Base-by-base conservation (phyloP, 169 alveolate species). In the Plasmodium blacklocki region DNA sequence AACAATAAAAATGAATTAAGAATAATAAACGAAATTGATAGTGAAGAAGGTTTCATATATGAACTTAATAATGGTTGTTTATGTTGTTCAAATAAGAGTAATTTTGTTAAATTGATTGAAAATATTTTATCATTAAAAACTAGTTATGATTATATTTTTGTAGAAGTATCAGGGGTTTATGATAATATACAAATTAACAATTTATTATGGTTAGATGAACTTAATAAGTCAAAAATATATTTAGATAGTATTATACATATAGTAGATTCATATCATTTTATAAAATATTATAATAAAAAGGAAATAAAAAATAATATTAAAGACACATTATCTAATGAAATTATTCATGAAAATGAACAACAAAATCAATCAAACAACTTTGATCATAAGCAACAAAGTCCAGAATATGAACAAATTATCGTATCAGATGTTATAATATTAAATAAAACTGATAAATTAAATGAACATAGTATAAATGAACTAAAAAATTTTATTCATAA, bases 81-180 rank as follows among this genome's bases (percentile, higher is more conserved):
- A 56, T 86, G 92, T 54, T 86, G 92, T 32, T 86, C 92, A 8
- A 86, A 86, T 62, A 86, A 86, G 19, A 86, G 92, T 43, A 86
- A 86, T 74, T 72, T 86, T 49, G 92, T 86, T 3, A 72, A 70
- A 43, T 49, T 86, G 14, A 86, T 86, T 12, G 92, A 86, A 86
- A 70, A 71, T 26, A 86, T 86, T 50, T 73, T 86, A 26, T 11
- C 73, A 15, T 66, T 71, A 71, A 86, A 86, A 86, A 72, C 73
- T 7, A 3, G 45, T 5, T 86, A 86, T 66, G 92, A 86, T 52
- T 49, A 19, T 60, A 86, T 86, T 23, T 86, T 86, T 47, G 92
- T 86, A 5, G 92, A 86, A 59, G 92, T 86, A 2, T 52, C 92
- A 8, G 92, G 92, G 0, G 88, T 72, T 8, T 86, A 86, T 43